These are phyloP conservation scores for Leptoxyphium fumago DNA, from an alignment of 2,329 filamentous ascomycete species.

Conservation along the genomic window DNA sequence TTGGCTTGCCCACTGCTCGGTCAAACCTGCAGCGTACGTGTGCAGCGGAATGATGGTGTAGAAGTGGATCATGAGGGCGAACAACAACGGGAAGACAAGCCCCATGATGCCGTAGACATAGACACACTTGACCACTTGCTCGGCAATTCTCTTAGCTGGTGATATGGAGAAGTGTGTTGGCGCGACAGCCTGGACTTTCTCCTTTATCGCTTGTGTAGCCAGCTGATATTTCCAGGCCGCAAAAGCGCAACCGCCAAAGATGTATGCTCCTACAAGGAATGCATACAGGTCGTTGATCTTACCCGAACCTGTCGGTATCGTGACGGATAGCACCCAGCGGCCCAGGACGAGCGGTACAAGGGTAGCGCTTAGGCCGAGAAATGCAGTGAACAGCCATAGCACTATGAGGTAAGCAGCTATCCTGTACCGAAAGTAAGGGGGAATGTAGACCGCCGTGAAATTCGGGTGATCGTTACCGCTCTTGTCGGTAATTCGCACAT, in stretches of 20 bases:
- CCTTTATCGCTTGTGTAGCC: conserved; percentile 12
- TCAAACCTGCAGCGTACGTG: conserved; percentile 40
- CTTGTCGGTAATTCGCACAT: conserved; percentile 21
- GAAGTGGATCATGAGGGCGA: conserved; percentile 69
- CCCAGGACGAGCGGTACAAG: conserved; percentile 78
- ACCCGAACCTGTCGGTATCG: conserved; percentile 50
- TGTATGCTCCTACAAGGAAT: conserved; percentile 78
- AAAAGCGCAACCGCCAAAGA: conserved; percentile 57
- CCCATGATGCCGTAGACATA: conserved; percentile 67
- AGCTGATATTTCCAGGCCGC: not conserved
- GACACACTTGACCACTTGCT: conserved; percentile 36
- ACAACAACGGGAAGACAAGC: conserved; percentile 66
- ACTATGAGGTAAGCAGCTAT: conserved; percentile 75
- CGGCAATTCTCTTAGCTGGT: conserved; percentile 9
- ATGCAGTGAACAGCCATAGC: conserved; percentile 86
- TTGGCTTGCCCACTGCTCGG: conserved; percentile 1
- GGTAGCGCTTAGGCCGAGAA: conserved; percentile 72
- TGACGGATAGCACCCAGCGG: conserved; percentile 56
- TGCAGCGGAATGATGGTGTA: conserved; percentile 80
- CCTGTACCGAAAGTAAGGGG: conserved; percentile 67
- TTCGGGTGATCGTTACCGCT: conserved; percentile 28
- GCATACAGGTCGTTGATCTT: conserved; percentile 91
- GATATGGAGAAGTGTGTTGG: conserved; percentile 10
- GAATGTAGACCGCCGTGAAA: conserved; percentile 50
- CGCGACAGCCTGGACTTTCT: conserved; percentile 8